A percentile compares a stretch with the other conserved stretches of the same genome.
phyloP scores from a whole-genome alignment of 2,329 filamentous ascomycete genomes.

The Phyllosticta citrichinensis region DNA sequence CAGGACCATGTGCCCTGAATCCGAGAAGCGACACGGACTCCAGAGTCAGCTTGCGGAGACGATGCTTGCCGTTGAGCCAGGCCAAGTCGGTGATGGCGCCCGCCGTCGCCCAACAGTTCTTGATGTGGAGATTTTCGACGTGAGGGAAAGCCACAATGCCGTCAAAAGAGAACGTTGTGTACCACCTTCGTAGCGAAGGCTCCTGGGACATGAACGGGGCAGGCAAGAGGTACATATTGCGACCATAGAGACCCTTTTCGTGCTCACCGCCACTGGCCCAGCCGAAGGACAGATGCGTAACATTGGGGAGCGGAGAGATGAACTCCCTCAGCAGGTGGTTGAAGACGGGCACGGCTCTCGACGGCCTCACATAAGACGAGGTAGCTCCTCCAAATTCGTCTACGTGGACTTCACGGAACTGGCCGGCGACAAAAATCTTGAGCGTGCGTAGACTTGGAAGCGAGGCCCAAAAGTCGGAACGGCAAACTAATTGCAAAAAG shows the following conservation, averaged over 20 bases:
- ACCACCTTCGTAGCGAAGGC: slow-evolving; percentile 21
- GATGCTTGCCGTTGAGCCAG: slow-evolving; percentile 33
- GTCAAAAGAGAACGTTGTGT: slow-evolving; percentile 12
- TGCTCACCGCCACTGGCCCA: slow-evolving; percentile 61
- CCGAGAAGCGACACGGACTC: slow-evolving; percentile 45
- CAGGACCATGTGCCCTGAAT: not conserved
- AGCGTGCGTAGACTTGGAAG: slow-evolving; percentile 46
- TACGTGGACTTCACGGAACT: slow-evolving; percentile 51
- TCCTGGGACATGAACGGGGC: slow-evolving; percentile 41
- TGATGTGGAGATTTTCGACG: slow-evolving; percentile 50
- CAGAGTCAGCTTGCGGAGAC: slow-evolving; percentile 45
- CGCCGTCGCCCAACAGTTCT: slow-evolving; percentile 60
- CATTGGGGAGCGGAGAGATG: slow-evolving; percentile 38
- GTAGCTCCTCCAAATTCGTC: slow-evolving; percentile 42
- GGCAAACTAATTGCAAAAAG: slow-evolving; percentile 46
- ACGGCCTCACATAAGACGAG: slow-evolving; percentile 36
- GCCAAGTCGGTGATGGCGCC: slow-evolving; percentile 45
- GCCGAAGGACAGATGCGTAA: slow-evolving; percentile 53
- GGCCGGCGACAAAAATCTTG: slow-evolving; percentile 52
- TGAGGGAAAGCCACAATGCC: slow-evolving; percentile 41
- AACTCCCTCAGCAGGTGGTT: slow-evolving; percentile 43
- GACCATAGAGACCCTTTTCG: slow-evolving; percentile 49
- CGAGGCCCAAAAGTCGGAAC: slow-evolving; percentile 51
- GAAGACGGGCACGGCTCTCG: slow-evolving; percentile 42
- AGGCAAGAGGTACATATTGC: slow-evolving; percentile 53